Conservation (phyloP, 2,329 filamentous ascomycete genomes). For the Zymoseptoria brevis region DNA sequence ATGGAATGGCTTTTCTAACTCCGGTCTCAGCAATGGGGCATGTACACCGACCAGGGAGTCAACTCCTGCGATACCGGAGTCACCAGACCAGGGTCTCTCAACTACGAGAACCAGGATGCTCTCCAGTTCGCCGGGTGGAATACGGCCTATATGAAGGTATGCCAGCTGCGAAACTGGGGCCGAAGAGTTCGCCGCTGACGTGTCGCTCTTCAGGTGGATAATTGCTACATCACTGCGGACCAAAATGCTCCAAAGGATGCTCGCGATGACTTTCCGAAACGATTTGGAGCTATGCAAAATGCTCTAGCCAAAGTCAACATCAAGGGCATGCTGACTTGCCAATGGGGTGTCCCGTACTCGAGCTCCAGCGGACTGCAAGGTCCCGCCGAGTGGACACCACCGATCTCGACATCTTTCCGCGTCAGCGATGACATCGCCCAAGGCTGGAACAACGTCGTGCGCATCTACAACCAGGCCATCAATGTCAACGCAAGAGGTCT, state of each 20-base stretch:
- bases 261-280: slow-evolving; percentile 22
- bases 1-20: not conserved
- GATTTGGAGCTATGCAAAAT: slow-evolving; percentile 20
- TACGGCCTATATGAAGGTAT: slow-evolving; percentile 21
- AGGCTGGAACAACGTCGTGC: slow-evolving; percentile 25
- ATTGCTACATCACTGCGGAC: slow-evolving; percentile 22
- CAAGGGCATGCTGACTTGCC: slow-evolving; percentile 23
- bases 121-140: slow-evolving; percentile 23
- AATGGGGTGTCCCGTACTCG: slow-evolving; percentile 25
- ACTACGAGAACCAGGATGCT: slow-evolving; percentile 22
- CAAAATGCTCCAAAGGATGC: slow-evolving; percentile 25
- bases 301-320: slow-evolving; percentile 25
- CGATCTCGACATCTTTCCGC: slow-evolving; percentile 25
- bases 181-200: not conserved
- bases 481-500: slow-evolving; percentile 21
- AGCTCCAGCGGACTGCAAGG: slow-evolving; percentile 21
- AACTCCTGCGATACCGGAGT: slow-evolving; percentile 19
- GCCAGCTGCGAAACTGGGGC: not conserved
- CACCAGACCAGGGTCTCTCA: slow-evolving; percentile 15
- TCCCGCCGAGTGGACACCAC: slow-evolving; percentile 25
- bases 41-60: slow-evolving; percentile 41
- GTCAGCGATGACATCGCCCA: slow-evolving; percentile 25
- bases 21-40: slow-evolving; percentile 36
- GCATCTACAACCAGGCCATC: slow-evolving; percentile 26
- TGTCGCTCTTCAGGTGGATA: slow-evolving; percentile 20